These are phyloP conservation scores for Sporodiniella umbellata DNA, from an alignment of 371 early-diverging fungal species.

Conservation along the genomic window DNA sequence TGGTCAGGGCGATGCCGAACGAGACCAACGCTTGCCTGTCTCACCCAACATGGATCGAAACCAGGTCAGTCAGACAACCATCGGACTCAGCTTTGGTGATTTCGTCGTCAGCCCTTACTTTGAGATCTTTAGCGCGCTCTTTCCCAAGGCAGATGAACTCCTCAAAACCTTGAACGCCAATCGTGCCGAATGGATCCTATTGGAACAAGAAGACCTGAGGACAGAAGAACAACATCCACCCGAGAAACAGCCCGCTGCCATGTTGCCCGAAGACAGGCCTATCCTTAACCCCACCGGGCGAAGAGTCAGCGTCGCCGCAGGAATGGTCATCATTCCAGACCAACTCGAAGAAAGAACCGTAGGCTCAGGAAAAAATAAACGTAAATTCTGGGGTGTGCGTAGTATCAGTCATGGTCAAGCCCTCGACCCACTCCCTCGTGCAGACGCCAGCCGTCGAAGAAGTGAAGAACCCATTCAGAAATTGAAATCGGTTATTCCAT, in stretches of 20 bases:
- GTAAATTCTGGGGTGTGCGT: conserved; percentile 40
- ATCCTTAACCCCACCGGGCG: conserved; percentile 46
- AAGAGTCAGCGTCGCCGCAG: conserved; percentile 56
- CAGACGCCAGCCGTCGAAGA: conserved; percentile 22
- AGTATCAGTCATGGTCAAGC: conserved; percentile 39
- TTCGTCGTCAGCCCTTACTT: conserved; percentile 86
- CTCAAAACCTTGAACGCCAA: conserved; percentile 31
- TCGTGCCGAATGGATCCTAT: conserved; percentile 34
- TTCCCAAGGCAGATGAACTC: conserved; percentile 57
- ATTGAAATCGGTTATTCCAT: not conserved
- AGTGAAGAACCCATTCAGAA: conserved; percentile 34
- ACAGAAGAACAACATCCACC: conserved; percentile 9
- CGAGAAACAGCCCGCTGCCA: conserved; percentile 25
- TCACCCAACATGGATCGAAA: conserved; percentile 88
- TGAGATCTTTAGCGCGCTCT: conserved; percentile 70
- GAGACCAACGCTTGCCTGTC: conserved; percentile 63
- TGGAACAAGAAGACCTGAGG: conserved; percentile 21
- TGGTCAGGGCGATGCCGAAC: conserved; percentile 83
- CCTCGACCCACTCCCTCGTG: conserved; percentile 1
- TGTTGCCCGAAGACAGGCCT: conserved; percentile 31
- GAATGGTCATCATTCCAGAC: conserved; percentile 51
- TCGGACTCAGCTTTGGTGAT: conserved; percentile 80
- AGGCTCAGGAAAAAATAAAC: conserved; percentile 29
- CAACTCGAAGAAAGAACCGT: conserved; percentile 43
- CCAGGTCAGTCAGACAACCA: conserved; percentile 68